Base-by-base conservation (phyloP, 192 early-diverging fungal species). In the Funneliformis geosporum region DNA sequence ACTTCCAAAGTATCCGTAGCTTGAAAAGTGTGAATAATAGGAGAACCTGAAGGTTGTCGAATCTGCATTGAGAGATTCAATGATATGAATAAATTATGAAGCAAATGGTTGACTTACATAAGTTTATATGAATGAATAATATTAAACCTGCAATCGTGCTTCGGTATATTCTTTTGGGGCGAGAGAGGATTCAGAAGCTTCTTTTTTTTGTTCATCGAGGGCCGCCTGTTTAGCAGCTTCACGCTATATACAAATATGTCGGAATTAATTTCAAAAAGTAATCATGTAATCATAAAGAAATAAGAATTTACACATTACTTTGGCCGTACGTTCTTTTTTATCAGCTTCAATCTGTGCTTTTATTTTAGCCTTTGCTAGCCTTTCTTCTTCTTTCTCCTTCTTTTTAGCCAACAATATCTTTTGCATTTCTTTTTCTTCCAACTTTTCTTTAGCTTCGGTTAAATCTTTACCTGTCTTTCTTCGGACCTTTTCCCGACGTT, bases 321-420 rank as follows among this genome's bases (percentile, higher is more conserved):
- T 89, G 4, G 90, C 87, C 1, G 86, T 85, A 12, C 95, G 75
- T 47, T 95, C 94, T 61, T 79, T 82, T 80, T 92, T 95, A 80
- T 96, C 95, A 21, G 83, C 85, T 79, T 96, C 95, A 80, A 96
- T 93, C 80, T 93, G 90, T 12, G 88, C 90, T 73, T 90, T 92
- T 74, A 96, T 92, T 74, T 89, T 89, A n/a, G 85, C 90, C 69
- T 91, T 92, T 4, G 94, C 94, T n/a, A 83, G 62, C 50, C 84
- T 88, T 18, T 96, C 95, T 27, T 90, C 86, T 65, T 94, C 93
- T 84, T 96, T 95, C 78, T 96, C 94, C 66, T 86, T 83, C 79
- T 88, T 90, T 81, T 93, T 93, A 5, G 80, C 85, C 73, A 92
- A 91, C 8, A 92, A 83, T 0, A 88, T 82, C 80, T 94, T 94